Base-by-base conservation (phyloP, 2,329 filamentous ascomycete genomes). In the Trichoderma endophyticum region DNA sequence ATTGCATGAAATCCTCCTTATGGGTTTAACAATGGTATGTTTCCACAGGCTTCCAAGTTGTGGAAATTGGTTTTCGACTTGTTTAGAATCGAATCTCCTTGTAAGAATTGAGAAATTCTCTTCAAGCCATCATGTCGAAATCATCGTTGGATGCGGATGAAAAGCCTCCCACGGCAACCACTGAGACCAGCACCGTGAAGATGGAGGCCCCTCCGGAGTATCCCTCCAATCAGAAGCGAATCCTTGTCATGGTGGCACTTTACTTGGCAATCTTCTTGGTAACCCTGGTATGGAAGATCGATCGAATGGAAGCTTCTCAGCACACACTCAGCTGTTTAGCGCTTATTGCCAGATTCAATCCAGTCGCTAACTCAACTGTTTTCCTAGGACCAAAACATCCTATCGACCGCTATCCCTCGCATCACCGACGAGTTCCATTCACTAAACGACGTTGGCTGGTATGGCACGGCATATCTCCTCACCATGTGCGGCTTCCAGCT, bases 401-500 rank as follows among this genome's bases (percentile, higher is more conserved):
- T 69, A 6, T 59, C 65, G 56, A 69, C 65, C 15, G 65, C 65
- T 14, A 69, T 69, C 15, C 65, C 65, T 11, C 65, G 65, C 36
- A 69, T 69, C 30, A 69, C 65, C 14, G 65, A 69, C 65, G 65
- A 69, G 8, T 69, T 69, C 36, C 56, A 69, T 48, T 69, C 65
- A 3, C n/a, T 69, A 30, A 30, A 69, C 65, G 65, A 69, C n/a
- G 65, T 69, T 32, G 65, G 65, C 26, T 69, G 65, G 65, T 69
- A 69, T 69, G 65, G 65, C 34, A 32, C 65, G 8, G 65, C 65
- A 4, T 69, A 69, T 60, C 28, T 69, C 6, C 56, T 69, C 3
- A 69, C 65, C 56, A 59, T 60, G 65, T 69, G 65, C 56, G 60
- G 65, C 65, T 69, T 69, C 56, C 65, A 69, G 36, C 65, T 69